Conservation (phyloP, 768 basidiomycete species). For the Rhizopogon roseolus region DNA sequence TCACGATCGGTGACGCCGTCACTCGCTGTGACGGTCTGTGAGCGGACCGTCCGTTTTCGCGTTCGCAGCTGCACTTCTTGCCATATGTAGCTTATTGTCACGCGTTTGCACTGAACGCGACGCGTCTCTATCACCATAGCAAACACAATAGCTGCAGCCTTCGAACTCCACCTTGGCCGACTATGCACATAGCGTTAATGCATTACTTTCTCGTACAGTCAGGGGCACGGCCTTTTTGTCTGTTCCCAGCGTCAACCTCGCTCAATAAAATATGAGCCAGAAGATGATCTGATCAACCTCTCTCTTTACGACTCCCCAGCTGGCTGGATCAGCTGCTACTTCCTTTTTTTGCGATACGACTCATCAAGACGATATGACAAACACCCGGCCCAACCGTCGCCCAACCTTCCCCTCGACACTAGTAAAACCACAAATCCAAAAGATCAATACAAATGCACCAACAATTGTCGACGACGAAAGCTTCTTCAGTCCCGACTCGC, state of each 20-base stretch:
- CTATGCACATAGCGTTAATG: no score
- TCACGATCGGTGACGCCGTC: no score
- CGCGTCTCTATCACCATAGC: constrained; percentile 3
- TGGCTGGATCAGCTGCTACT: constrained; percentile 3
- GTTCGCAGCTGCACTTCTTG: no score
- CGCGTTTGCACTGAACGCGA: neutral
- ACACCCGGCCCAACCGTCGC: neutral
- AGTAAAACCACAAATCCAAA: neutral
- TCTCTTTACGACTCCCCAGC: neutral
- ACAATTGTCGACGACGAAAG: neutral
- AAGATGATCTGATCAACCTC: neutral
- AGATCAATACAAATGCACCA: neutral
- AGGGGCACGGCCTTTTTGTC: neutral
- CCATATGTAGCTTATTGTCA: neutral
- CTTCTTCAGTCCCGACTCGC: neutral
- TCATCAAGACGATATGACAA: neutral
- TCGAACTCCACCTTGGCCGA: neutral
- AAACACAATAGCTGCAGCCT: constrained; percentile 1
- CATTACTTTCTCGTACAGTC: neutral
- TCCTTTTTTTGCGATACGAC: neutral
- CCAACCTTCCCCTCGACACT: neutral
- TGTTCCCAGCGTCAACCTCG: neutral
- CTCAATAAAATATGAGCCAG: neutral
- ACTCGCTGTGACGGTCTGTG: no score
- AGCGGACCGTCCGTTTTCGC: no score